Evolutionary conservation across 306 rosid genomes (phyloP).

Genomic region (Canavalia gladiata): DNA sequence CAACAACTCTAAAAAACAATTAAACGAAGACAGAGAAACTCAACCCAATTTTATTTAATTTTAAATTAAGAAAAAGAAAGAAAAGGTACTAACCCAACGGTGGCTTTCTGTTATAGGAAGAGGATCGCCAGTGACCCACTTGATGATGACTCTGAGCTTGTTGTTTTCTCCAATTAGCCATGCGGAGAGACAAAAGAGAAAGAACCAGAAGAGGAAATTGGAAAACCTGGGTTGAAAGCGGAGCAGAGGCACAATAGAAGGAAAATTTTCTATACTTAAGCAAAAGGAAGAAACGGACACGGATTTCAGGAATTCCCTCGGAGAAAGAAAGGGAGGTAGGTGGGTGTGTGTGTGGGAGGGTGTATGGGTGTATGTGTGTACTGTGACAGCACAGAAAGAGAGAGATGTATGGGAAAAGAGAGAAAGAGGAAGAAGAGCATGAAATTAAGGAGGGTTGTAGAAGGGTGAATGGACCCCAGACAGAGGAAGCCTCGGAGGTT

Average conservation of each 20-base stretch:
- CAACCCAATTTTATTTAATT: background rate
- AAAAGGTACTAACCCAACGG: constrained; percentile 59
- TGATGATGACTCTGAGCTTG: constrained; percentile 56
- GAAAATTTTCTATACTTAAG: constrained; percentile 21
- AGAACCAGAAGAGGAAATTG: constrained; percentile 35
- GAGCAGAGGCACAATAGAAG: constrained; percentile 27
- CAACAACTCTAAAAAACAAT: constrained; percentile 30
- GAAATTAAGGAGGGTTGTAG: constrained; percentile 39
- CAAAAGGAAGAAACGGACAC: constrained; percentile 35
- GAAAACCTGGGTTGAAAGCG: constrained; percentile 8
- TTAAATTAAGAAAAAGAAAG: background rate
- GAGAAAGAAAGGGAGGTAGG: too few species aligned
- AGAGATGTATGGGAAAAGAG: background rate
- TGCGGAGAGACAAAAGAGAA: constrained; percentile 36
- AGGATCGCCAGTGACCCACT: constrained; percentile 52
- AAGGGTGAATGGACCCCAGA: constrained; percentile 10
- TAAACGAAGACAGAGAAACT: background rate
- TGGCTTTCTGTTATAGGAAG: constrained; percentile 60
- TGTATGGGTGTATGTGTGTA: background rate
- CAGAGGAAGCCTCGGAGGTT: constrained; percentile 46
- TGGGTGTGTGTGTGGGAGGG: too few species aligned
- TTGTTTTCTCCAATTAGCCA: constrained; percentile 77
- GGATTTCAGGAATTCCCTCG: background rate
- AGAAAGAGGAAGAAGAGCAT: background rate
- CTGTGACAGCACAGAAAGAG: background rate